Evolutionary conservation across 148 eudicot genomes (phyloP), one percentile per base, ranked within the genome.

Genomic region (Heliamphora exappendiculata): DNA sequence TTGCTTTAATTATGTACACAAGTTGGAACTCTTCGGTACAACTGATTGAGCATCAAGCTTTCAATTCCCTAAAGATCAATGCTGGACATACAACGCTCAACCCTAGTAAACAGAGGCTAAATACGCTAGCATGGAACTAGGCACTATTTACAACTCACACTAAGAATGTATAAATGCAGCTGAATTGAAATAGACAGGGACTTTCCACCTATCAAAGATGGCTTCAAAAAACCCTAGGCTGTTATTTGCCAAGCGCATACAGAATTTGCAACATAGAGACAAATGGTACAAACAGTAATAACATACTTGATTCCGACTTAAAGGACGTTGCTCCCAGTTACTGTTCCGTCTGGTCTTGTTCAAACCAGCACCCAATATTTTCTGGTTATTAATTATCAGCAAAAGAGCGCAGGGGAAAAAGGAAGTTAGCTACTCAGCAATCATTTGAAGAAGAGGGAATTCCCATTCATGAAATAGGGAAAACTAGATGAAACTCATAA

Each of bases 271-370:
- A 39, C 33, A 29, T 42, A 44, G 19, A 67, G 22, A 16, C 50
- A 70, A 29, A 31, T 22, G 36, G 64, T 7, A 50, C 12, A 55
- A 66, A 80, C n/a, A 75, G 31, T 54, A 55, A 41, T 29, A 70
- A 82, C 84, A 36, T 70, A 90, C 98, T 83, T 95, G 97, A 77
- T 88, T 89, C 58, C 75, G 89, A 80, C 79, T 91, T 78, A 96
- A 76, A 78, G 99, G 99, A 14, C 99, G 89, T 78, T 83, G 90
- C 85, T 96, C 99, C 98, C 99, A 96, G 81, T 96, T 86, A 85
- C 98, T 93, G 76, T 90, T 93, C 81, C 98, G 83, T 82, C 99
- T 90, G 5, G 97, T 93, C 85, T 96, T 96, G 83, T 96, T 91
- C 81, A 96, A 81, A 62, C 94, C 97, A 59, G 85, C 81, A 66